Evolutionary conservation across 352 stramenopile species (phyloP).

Genomic region (Phytophthora pluvialis): DNA sequence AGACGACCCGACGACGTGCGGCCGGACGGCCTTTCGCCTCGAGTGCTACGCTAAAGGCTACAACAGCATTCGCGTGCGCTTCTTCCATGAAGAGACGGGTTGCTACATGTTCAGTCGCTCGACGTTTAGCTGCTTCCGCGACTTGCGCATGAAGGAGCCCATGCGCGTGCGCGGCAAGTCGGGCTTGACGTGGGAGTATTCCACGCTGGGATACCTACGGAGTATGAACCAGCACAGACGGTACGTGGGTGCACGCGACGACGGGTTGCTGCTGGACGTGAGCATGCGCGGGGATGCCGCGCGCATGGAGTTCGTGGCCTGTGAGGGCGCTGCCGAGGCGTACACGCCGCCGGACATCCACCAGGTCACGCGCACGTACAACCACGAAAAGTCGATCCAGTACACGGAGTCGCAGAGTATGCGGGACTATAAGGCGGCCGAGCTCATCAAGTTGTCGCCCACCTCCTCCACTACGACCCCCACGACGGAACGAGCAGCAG

Average conservation of each 20-base stretch:
- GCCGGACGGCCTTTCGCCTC: constrained; percentile 72
- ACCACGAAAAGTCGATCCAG: constrained; percentile 69
- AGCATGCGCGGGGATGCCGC: constrained; percentile 85
- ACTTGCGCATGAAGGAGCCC: constrained; percentile 82
- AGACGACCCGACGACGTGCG: constrained; percentile 50
- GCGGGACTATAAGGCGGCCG: constrained; percentile 72
- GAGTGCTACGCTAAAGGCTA: constrained; percentile 83
- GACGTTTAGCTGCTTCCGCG: constrained; percentile 86
- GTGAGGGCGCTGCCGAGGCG: constrained; percentile 40
- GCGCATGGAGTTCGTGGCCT: constrained; percentile 81
- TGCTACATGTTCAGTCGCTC: constrained; percentile 87
- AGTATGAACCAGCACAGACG: constrained; percentile 91
- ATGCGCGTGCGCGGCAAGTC: constrained; percentile 62
- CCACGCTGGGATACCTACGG: constrained; percentile 77
- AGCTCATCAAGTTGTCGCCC: constrained; percentile 47
- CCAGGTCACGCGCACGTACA: constrained; percentile 75
- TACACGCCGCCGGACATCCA: constrained; percentile 77
- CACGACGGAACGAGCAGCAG: constrained; percentile 31
- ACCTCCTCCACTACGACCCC: constrained; percentile 32
- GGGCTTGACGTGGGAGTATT: constrained; percentile 85
- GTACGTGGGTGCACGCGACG: constrained; percentile 79
- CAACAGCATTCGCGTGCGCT: constrained; percentile 90
- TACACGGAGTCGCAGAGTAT: constrained; percentile 81
- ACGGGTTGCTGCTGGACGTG: constrained; percentile 80
- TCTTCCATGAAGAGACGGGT: constrained; percentile 69